phyloP scores from a whole-genome alignment of 192 early-diverging fungal species.

The Glomus cerebriforme region DNA sequence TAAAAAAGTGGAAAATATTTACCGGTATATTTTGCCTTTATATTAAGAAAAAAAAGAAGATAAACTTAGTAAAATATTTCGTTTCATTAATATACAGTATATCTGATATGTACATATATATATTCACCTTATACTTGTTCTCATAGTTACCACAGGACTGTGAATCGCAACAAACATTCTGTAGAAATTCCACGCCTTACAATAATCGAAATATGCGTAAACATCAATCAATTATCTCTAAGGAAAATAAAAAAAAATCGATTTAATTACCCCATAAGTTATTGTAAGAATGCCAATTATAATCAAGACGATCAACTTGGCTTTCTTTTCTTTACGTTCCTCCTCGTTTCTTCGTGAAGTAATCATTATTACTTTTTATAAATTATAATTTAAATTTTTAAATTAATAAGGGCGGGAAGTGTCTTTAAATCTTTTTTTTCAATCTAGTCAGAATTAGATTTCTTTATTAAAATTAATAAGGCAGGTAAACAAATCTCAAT shows the following conservation, averaged over 20 bases:
- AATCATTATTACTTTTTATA: too few relatives aligned
- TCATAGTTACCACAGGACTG: constrained; percentile 12
- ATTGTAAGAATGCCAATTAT: constrained; percentile 7
- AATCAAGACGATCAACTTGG: constrained; percentile 3
- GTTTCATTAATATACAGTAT: not conserved
- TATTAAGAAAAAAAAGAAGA: too few relatives aligned
- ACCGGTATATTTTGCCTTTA: not conserved
- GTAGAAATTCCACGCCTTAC: constrained; percentile 23
- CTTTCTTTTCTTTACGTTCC: not conserved
- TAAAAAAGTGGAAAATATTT: not conserved
- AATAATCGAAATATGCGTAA: not conserved
- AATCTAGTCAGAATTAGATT: too few relatives aligned
- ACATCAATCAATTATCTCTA: not conserved
- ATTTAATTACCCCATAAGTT: not conserved
- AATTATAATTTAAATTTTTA: too few relatives aligned
- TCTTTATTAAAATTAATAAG: too few relatives aligned
- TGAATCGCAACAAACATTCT: constrained; percentile 8
- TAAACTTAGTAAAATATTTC: not conserved
- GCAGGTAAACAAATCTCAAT: too few relatives aligned
- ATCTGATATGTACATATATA: too few relatives aligned
- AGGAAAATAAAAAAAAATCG: not conserved
- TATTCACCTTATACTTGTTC: not conserved
- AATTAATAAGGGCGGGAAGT: too few relatives aligned
- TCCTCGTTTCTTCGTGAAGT: not conserved
- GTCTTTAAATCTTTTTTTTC: too few relatives aligned